Evolutionary conservation across 1,139 yeast species (phyloP), one percentile per base, ranked within the genome.

Genomic region (Candida labiduridarum): DNA sequence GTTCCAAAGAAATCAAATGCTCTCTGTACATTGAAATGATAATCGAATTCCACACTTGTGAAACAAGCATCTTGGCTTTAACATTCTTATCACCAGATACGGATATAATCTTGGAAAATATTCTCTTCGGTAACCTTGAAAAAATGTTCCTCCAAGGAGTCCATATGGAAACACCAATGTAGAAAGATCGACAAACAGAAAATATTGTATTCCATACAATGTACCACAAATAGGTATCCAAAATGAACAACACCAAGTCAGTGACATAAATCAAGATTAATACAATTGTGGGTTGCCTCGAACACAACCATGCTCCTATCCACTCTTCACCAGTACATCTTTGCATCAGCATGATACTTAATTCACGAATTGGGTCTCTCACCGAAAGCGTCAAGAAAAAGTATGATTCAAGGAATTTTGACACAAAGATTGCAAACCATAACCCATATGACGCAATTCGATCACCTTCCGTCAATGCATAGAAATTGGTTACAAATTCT

Each of bases 81-180:
- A 62, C 57, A 16, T 47, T 50, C 6, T 65, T 61, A 46, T 69
- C 69, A 19, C 60, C 60, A 4, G 71, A 59, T 9, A 70, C 62
- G 8, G 70, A 66, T 10, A 79, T 61, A 2, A 80, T 66, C 51
- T 79, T 79, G 9, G 81, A 72, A 46, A 69, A 66, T 11, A 80
- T 79, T 52, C 84, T 63, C 51, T 78, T 78, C 1, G 85, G 85
- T 15, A 80, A 60, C 38, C 82, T 63, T 2, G 80, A 70, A 55
- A 78, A 80, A 45, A 78, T 74, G 54, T 78, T 80, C 57, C 81
- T 71, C 84, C 84, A 80, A 0, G 85, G 84, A 6, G 84, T 79
- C 80, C 82, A 79, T 18, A 80, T 75, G 1, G 84, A 78, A 12
- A 78, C 75, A 1, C 85, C 85, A 49, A 78, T 68, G 49, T 77